phyloP scores from a whole-genome alignment of 352 stramenopile genomes.

The Phytopythium helicoides region DNA sequence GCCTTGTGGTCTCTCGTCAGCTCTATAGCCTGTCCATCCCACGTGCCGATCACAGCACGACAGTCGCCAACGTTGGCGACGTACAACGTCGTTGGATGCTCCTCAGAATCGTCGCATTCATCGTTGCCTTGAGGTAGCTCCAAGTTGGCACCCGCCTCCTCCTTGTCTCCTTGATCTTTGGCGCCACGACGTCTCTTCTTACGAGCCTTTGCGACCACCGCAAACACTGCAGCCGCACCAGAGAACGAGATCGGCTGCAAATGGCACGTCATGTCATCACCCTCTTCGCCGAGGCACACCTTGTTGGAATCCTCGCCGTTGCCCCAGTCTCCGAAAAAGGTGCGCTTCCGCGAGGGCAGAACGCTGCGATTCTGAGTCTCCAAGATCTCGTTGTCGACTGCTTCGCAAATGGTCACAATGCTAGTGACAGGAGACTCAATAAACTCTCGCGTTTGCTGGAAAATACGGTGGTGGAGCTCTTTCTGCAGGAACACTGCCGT shows the following conservation, averaged over 20 bases:
- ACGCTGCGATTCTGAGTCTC: conserved; percentile 73
- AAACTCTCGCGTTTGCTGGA: conserved; percentile 52
- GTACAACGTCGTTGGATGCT: conserved; percentile 57
- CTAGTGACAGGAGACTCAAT: conserved; percentile 40
- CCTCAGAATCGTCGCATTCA: conserved; percentile 15
- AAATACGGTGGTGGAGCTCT: conserved; percentile 76
- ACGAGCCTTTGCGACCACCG: conserved; percentile 46
- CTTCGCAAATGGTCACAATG: conserved; percentile 57
- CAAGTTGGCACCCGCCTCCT: background rate
- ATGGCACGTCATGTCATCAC: conserved; percentile 44
- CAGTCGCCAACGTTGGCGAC: conserved; percentile 90
- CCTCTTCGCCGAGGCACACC: conserved; percentile 43
- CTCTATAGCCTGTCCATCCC: conserved; percentile 66
- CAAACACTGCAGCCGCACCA: conserved; percentile 66
- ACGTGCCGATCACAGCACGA: conserved; percentile 82
- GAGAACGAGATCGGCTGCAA: conserved; percentile 87
- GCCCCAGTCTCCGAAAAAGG: conserved; percentile 31
- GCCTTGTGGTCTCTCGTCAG: conserved; percentile 90
- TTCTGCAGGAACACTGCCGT: conserved; percentile 77
- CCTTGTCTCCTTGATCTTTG: conserved; percentile 1
- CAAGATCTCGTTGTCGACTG: conserved; percentile 73
- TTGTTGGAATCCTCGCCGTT: conserved; percentile 29
- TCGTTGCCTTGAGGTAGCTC: background rate
- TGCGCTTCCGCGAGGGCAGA: conserved; percentile 62
- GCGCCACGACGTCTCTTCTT: conserved; percentile 23